phyloP scores from a whole-genome alignment of 2,329 filamentous ascomycete genomes.

The Xylaria sp. region DNA sequence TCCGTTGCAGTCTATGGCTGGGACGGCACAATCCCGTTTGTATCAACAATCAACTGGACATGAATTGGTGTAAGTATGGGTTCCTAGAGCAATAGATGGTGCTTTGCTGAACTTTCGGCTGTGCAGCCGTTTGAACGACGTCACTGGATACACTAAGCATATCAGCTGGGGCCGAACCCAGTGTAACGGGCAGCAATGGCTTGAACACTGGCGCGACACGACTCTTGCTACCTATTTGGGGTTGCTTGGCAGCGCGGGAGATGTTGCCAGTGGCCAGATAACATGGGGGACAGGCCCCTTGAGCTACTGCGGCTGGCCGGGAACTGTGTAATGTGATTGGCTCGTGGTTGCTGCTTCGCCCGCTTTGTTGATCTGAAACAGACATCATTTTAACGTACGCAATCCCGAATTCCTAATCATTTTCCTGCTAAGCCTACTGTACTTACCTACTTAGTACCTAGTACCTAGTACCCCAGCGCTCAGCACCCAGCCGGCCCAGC shows the following conservation, averaged over 20 bases:
- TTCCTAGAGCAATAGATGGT: no score
- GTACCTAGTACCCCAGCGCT: not conserved
- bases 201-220: no score
- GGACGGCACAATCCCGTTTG: no score
- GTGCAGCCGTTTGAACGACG: slow-evolving; percentile 14
- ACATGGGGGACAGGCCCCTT: not conserved
- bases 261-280: slow-evolving; percentile 1
- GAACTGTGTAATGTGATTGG: slow-evolving; percentile 18
- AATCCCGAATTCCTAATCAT: slow-evolving; percentile 18
- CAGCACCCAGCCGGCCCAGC: not conserved
- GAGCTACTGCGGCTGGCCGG: not conserved
- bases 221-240: not conserved
- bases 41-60: no score
- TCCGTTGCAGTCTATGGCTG: no score
- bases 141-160: slow-evolving; percentile 12
- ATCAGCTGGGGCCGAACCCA: no score
- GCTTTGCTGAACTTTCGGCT: not conserved
- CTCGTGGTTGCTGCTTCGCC: slow-evolving; percentile 24
- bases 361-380: slow-evolving; percentile 33
- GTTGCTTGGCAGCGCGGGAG: slow-evolving; percentile 10
- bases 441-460: not conserved
- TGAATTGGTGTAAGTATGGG: no score
- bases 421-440: slow-evolving; percentile 5
- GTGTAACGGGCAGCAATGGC: not conserved
- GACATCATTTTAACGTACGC: slow-evolving; percentile 14